Evolutionary conservation across 1,284 basidiomycete genomes (phyloP).

Genomic region (Meripilus lineatus): DNA sequence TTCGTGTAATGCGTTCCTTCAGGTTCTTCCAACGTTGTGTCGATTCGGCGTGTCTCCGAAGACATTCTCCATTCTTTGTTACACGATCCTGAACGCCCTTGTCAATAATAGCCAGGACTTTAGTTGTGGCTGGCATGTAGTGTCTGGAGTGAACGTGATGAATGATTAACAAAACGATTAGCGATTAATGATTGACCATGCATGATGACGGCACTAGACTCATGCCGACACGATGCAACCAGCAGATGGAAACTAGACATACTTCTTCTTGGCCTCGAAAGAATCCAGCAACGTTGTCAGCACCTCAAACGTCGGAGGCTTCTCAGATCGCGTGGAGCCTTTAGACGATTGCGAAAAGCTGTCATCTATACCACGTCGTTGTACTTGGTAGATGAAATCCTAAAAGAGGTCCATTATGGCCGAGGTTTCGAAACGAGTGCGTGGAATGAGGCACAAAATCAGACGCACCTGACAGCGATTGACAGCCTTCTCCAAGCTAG

Average conservation of each 20-base stretch:
- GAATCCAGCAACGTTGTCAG: conserved; percentile 65
- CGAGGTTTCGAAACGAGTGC: no score
- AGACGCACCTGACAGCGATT: conserved; percentile 70
- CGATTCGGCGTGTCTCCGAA: conserved; percentile 82
- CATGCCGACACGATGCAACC: no score
- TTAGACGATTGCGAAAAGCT: conserved; percentile 37
- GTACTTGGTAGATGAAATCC: conserved; percentile 82
- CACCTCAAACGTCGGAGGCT: conserved; percentile 51
- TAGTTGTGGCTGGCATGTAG: conserved; percentile 89
- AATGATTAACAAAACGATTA: no score
- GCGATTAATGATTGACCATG: no score
- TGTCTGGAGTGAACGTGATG: no score
- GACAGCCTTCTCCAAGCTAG: conserved; percentile 87
- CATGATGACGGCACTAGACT: no score
- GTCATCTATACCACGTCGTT: conserved; percentile 50
- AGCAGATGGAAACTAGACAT: conserved; percentile 22
- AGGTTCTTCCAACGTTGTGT: conserved; percentile 79
- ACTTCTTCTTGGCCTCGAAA: conserved; percentile 85
- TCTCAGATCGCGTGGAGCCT: conserved; percentile 47
- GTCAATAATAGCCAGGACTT: conserved; percentile 90
- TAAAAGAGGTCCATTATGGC: conserved; percentile 27
- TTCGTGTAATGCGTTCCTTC: conserved; percentile 69
- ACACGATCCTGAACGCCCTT: conserved; percentile 87
- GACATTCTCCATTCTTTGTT: conserved; percentile 91
- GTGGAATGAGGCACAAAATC: background rate